A percentile compares a stretch with the other conserved stretches of the same genome.
These are phyloP conservation scores for Microcyclospora pomicola DNA, from an alignment of 2,329 filamentous ascomycete genomes.

Conservation along the genomic window DNA sequence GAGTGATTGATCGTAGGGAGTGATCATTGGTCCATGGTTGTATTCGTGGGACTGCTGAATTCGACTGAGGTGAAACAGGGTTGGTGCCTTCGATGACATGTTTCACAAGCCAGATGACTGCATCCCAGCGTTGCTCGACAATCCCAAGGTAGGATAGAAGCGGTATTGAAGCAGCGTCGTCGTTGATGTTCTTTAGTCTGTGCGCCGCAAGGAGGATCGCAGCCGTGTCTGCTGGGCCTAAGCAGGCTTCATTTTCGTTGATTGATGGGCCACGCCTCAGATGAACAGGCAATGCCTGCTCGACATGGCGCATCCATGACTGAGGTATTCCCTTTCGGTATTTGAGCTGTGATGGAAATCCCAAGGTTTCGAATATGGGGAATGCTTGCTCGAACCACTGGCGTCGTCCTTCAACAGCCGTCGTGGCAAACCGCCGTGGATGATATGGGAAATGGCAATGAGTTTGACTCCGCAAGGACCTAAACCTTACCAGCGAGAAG, in stretches of 20 bases:
- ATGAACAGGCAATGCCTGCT: background rate
- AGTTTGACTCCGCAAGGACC: no score
- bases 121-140: slow-evolving; percentile 28
- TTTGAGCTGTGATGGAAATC: no score
- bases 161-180: background rate
- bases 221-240: no score
- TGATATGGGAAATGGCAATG: no score
- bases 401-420: no score
- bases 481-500: background rate
- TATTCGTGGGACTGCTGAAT: background rate
- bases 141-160: slow-evolving; percentile 28
- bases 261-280: no score
- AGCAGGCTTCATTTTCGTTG: no score
- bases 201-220: slow-evolving; percentile 15
- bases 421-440: no score
- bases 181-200: background rate
- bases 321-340: no score
- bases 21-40: background rate
- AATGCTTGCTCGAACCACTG: no score
- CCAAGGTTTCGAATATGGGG: no score
- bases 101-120: slow-evolving; percentile 33
- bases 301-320: no score
- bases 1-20: background rate
- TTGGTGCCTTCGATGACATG: slow-evolving; percentile 24
- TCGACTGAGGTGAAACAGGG: background rate